Evolutionary conservation across 2,329 filamentous ascomycete species (phyloP).

Genomic region (Aspergillus persii): DNA sequence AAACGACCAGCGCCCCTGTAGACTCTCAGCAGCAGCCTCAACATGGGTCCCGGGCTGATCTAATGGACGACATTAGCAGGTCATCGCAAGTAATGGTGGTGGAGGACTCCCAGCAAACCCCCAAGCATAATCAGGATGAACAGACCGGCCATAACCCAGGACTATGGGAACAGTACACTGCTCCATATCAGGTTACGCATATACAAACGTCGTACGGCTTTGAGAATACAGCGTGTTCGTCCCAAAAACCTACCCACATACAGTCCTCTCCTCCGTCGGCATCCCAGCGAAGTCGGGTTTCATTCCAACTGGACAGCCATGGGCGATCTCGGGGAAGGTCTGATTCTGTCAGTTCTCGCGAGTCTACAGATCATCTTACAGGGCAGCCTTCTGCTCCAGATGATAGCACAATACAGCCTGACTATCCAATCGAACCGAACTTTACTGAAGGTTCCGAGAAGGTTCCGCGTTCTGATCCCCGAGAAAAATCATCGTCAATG

Average conservation of each 20-base stretch:
- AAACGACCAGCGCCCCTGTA: background rate
- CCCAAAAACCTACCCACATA: conserved; percentile 13
- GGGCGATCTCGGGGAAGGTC: conserved; percentile 7
- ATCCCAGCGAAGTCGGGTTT: conserved; percentile 13
- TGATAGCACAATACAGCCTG: conserved; percentile 14
- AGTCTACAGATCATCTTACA: conserved; percentile 5
- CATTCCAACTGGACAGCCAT: conserved; percentile 3
- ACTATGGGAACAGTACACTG: conserved; percentile 3
- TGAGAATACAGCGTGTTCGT: conserved; percentile 15
- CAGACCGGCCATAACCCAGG: conserved; percentile 1
- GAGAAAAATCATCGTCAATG: conserved; percentile 37
- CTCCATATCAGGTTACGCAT: conserved; percentile 1
- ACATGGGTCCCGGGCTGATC: conserved; percentile 6
- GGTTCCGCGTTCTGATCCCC: conserved; percentile 10
- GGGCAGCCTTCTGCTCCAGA: conserved; percentile 9
- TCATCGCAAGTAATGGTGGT: conserved; percentile 36
- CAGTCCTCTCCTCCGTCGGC: conserved; percentile 26
- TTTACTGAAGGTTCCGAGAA: conserved; percentile 6
- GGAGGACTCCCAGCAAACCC: conserved; percentile 38
- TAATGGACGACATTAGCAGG: conserved; percentile 8
- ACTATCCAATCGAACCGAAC: conserved; percentile 11
- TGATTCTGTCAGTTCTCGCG: conserved; percentile 9
- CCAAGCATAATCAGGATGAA: conserved; percentile 14
- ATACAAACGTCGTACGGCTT: conserved; percentile 11
- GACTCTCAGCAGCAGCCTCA: conserved; percentile 1